A percentile compares a stretch with the other conserved stretches of the same genome.
Conservation (phyloP, 352 stramenopile genomes). For the Elongisporangium anandrum region DNA sequence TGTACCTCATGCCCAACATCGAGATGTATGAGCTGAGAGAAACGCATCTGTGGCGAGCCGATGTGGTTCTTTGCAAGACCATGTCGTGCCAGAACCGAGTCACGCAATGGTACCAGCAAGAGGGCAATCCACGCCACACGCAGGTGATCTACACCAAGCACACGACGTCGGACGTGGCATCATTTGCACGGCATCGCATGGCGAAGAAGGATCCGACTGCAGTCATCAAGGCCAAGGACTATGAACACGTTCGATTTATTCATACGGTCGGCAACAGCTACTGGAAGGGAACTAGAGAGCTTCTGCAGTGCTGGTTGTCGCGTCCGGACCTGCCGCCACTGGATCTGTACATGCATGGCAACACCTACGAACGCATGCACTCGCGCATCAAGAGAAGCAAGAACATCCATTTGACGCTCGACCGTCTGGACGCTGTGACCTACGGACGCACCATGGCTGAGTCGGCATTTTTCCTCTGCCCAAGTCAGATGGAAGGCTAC, state of each 20-base stretch:
- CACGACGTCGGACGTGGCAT: conserved; percentile 27
- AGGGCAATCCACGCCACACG: conserved; percentile 39
- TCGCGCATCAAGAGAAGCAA: conserved; percentile 5
- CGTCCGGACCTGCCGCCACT: conserved; percentile 27
- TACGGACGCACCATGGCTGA: conserved; percentile 36
- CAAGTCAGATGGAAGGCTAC: conserved; percentile 46
- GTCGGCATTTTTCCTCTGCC: conserved; percentile 36
- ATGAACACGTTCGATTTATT: conserved; percentile 20
- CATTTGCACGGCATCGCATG: conserved; percentile 11
- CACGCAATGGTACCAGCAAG: conserved; percentile 40
- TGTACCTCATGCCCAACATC: conserved; percentile 51
- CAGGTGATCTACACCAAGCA: conserved; percentile 39
- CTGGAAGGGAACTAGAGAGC: conserved; percentile 22
- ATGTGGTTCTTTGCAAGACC: conserved; percentile 61
- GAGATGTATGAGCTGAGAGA: conserved; percentile 51
- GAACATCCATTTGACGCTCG: conserved; percentile 21
- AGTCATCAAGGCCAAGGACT: conserved; percentile 17
- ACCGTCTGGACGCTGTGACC: conserved; percentile 9
- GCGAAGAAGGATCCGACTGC: conserved; percentile 2
- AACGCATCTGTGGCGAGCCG: conserved; percentile 32
- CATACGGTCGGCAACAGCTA: conserved; percentile 31
- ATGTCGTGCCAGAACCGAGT: conserved; percentile 34
- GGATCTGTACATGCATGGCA: conserved; percentile 27
- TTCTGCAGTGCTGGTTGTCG: conserved; percentile 40
- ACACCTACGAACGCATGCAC: too few species aligned